phyloP scores from a whole-genome alignment of 306 rosid species.

The Cicer yamashitae region DNA sequence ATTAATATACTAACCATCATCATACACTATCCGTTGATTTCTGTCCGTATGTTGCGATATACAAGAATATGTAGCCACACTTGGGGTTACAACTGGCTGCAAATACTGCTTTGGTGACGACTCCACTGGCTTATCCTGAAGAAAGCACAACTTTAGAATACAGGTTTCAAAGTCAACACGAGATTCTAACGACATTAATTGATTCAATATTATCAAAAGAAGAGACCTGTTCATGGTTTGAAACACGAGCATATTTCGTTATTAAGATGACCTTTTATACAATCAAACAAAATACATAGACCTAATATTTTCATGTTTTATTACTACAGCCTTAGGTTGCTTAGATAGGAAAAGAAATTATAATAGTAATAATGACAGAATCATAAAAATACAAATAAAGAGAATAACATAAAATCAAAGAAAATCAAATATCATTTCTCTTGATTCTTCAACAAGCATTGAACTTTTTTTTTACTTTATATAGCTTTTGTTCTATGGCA shows the following conservation, averaged over 20 bases:
- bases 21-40: slow-evolving; percentile 52
- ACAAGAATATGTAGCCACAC: slow-evolving; percentile 60
- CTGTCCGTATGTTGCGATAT: slow-evolving; percentile 53
- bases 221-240: slow-evolving; percentile 35
- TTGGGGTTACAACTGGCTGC: slow-evolving; percentile 54
- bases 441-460: not conserved
- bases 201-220: slow-evolving; percentile 45
- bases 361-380: too few relatives aligned
- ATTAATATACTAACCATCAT: slow-evolving; percentile 68
- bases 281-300: not conserved
- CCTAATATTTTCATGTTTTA: not conserved
- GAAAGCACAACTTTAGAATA: slow-evolving; percentile 64
- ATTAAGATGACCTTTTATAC: not conserved
- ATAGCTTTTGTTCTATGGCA: not conserved
- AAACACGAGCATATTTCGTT: slow-evolving; percentile 29
- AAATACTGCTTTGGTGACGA: slow-evolving; percentile 63
- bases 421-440: too few relatives aligned
- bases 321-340: too few relatives aligned
- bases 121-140: slow-evolving; percentile 83
- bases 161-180: slow-evolving; percentile 59
- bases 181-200: slow-evolving; percentile 57
- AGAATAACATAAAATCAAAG: too few relatives aligned
- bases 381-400: too few relatives aligned
- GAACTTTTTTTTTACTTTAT: not conserved
- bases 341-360: too few relatives aligned